Conservation (phyloP, 495 filamentous ascomycete genomes). For the Neurospora sp. region DNA sequence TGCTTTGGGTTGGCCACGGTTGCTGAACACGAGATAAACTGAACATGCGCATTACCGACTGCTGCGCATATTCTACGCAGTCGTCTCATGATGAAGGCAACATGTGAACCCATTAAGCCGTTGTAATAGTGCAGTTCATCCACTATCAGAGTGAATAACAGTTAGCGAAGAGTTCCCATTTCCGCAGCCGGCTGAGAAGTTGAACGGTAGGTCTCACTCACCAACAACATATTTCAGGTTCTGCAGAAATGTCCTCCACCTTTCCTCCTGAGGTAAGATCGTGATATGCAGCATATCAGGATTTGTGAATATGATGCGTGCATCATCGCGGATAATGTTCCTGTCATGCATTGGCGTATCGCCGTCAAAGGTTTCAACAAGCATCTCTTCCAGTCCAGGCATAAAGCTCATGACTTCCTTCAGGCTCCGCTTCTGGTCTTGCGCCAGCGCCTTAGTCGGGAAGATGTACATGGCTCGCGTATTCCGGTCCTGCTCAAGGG, state of each 20-base stretch:
- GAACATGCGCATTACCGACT: conserved; percentile 77
- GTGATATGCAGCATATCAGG: conserved; percentile 97
- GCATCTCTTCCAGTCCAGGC: conserved; percentile 57
- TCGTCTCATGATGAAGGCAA: conserved; percentile 89
- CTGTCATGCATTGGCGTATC: conserved; percentile 79
- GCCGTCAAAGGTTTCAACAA: conserved; percentile 93
- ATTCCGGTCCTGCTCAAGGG: conserved; percentile 64
- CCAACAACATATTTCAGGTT: conserved; percentile 85
- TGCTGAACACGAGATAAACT: conserved; percentile 94
- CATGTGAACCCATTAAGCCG: conserved; percentile 85
- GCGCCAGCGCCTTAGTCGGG: conserved; percentile 92
- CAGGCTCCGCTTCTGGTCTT: conserved; percentile 87
- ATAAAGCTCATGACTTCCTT: conserved; percentile 76
- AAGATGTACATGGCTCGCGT: conserved; percentile 96
- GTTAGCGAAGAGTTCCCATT: background rate
- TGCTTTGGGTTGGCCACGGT: conserved; percentile 90
- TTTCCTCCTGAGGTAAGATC: conserved; percentile 83
- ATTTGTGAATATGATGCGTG: conserved; percentile 92
- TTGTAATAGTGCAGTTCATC: conserved; percentile 95
- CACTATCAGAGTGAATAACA: conserved; percentile 24
- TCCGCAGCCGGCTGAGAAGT: background rate
- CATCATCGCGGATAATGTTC: conserved; percentile 76
- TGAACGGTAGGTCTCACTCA: conserved; percentile 17
- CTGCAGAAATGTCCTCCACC: conserved; percentile 80
- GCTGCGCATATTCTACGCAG: conserved; percentile 84